Evolutionary conservation across 1,284 basidiomycete genomes (phyloP), one percentile per base, ranked within the genome.

Genomic region (Ganoderma resinaceum): DNA sequence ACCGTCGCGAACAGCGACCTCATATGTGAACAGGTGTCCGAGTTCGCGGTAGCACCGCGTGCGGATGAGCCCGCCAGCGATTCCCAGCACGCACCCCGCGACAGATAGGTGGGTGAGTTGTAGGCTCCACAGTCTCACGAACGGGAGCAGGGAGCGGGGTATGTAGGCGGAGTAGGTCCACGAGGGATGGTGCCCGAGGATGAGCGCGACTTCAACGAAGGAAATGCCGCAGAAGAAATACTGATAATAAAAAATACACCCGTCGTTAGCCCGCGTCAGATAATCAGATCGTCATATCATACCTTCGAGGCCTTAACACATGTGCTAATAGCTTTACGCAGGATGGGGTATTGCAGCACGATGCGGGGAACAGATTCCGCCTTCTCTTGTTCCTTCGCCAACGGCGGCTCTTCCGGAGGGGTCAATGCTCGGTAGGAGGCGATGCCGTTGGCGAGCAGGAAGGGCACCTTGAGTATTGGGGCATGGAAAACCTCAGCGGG

Each of bases 171-270:
- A 60, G 14, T 40, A 60, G 35, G 58, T 3, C 58, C 58, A 60
- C n/a, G 58, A 60, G 37, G 58, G 58, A 18, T 60, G 58, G 37
- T 60, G 58, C 37, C 58, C 58, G 37, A 60, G 20, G 58, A 60
- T 60, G 37, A 60, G 58, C 37, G 58, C 58, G 35, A 18, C 58
- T 23, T 60, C 58, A 6, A 60, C 18, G n/a, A 60, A 38, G 37
- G 58, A 60, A 29, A 60, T 14, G 23, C 58, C n/a, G 37, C 58
- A 60, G 37, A 37, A 42, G 37, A 60, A 37, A 23, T 38, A 60
- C 58, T 60, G 23, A 3, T 5, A 23, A 16, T 37, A 8, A 3
- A 20, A 29, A 40, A 14, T 2, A 16, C 8, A 29, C 23, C 26
- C n/a, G 8, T 16, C 23, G 7, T 60, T n/a, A 38, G 37, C 29